Evolutionary conservation across 2,329 filamentous ascomycete species (phyloP).

Genomic region (Dactylella cylindrospora): DNA sequence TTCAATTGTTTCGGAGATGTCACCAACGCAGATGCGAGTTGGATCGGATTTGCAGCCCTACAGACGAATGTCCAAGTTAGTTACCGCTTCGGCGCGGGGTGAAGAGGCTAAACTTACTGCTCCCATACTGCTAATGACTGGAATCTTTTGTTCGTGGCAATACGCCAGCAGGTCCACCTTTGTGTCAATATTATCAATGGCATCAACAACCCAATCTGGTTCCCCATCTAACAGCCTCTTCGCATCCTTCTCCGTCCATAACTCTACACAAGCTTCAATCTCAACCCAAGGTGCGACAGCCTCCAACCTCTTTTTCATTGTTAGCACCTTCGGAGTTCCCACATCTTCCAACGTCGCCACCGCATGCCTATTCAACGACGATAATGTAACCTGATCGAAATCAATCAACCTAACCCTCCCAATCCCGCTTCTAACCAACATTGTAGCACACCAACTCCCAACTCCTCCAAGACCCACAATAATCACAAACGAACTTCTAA

Average conservation of each 20-base stretch:
- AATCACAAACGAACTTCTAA: constrained; percentile 80
- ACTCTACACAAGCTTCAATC: constrained; percentile 81
- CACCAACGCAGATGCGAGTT: constrained; percentile 83
- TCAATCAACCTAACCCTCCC: constrained; percentile 86
- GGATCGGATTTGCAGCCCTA: constrained; percentile 55
- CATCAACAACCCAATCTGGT: constrained; percentile 90
- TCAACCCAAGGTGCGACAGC: constrained; percentile 89
- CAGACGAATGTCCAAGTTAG: no score
- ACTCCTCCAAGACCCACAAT: constrained; percentile 94
- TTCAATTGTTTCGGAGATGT: constrained; percentile 84
- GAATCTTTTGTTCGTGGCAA: constrained; percentile 74
- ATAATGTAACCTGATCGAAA: constrained; percentile 96
- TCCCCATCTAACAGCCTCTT: constrained; percentile 65
- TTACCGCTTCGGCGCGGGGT: no score
- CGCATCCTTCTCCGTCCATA: constrained; percentile 72
- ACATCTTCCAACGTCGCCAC: constrained; percentile 93
- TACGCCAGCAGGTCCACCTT: constrained; percentile 90
- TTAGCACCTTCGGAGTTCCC: constrained; percentile 86
- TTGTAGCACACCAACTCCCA: constrained; percentile 84
- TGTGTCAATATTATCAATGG: constrained; percentile 97
- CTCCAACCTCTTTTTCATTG: constrained; percentile 74
- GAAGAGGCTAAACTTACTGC: constrained; percentile 54
- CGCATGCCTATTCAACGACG: constrained; percentile 91
- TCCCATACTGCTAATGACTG: constrained; percentile 92
- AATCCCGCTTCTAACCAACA: constrained; percentile 85